phyloP scores from a whole-genome alignment of 2,329 filamentous ascomycete species.

The Alternaria sp. region DNA sequence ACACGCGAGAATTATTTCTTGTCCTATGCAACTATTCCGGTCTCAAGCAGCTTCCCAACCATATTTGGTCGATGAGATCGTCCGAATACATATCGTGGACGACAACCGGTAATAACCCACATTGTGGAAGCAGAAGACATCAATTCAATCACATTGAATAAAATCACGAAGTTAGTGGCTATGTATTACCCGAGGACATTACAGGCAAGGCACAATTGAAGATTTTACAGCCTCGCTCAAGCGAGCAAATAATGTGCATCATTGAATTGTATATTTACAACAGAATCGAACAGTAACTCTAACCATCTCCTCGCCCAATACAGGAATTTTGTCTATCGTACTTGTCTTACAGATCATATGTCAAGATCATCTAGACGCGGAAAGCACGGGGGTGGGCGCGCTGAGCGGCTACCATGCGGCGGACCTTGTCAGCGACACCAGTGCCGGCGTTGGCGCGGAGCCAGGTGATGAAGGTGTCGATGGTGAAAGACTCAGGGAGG shows the following conservation, averaged over 20 bases:
- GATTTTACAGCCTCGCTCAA: background rate
- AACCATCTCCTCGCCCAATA: slow-evolving; percentile 7
- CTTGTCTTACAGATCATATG: background rate
- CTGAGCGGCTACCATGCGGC: slow-evolving; percentile 34
- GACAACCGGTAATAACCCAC: background rate
- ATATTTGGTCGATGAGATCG: background rate
- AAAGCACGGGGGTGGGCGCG: slow-evolving; percentile 42
- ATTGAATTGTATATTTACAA: slow-evolving; percentile 43
- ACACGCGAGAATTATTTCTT: background rate
- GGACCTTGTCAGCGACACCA: slow-evolving; percentile 32
- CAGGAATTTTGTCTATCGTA: background rate
- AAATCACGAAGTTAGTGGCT: background rate
- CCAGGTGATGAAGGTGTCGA: slow-evolving; percentile 47
- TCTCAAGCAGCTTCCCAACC: background rate
- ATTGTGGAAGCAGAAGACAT: background rate
- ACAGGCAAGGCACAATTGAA: background rate
- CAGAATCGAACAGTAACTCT: slow-evolving; percentile 33
- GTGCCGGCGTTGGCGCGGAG: slow-evolving; percentile 39
- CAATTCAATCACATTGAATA: background rate
- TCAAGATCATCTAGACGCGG: slow-evolving; percentile 23
- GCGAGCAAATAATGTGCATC: slow-evolving; percentile 27
- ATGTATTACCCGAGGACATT: background rate
- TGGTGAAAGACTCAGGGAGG: slow-evolving; percentile 44
- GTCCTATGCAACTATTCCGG: background rate
- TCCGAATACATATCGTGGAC: background rate